Base-by-base conservation (phyloP, 768 basidiomycete species). In the Mycena alexandri region DNA sequence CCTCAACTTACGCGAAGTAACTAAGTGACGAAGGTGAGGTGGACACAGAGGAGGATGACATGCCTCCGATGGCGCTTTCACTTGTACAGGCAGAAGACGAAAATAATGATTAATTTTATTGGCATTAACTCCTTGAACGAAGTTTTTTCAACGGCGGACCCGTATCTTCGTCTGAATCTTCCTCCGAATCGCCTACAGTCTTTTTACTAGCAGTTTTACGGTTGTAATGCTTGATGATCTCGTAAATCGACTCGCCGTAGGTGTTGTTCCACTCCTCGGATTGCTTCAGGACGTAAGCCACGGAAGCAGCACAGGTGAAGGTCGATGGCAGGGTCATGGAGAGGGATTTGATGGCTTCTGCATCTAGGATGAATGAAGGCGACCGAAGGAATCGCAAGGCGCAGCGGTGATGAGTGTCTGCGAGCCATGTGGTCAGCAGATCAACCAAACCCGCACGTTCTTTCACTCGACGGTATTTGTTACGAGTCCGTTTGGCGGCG, bases 31-130 rank as follows among this genome's bases (percentile, higher is more conserved):
- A n/a, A n/a, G n/a, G n/a, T n/a, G n/a, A n/a, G n/a, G n/a, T n/a
- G n/a, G n/a, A n/a, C n/a, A n/a, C n/a, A n/a, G 77, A 78, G 43
- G 68, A 48, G 1, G 76, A 78, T 60, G 73, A 77, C 2, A n/a
- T 75, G 7, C 53, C 74, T 0, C 17, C 54, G 16, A n/a, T 58
- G 24, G 57, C 16, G 16, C 38, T 56, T 36, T 21, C 54, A 36
- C 22, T 24, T 41, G 54, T 16, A 52, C 19, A 6, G 17, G 17
- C n/a, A 10, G 21, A 10, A 7, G 50, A 52, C 9, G 34, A 41
- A n/a, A 42, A 41, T 34, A 17, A n/a, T n/a, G n/a, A 43, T 13
- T 29, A 59, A 16, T 44, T 44, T 25, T n/a, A 11, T 19, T 17
- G 4, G 46, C 19, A 8, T 47, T 21, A n/a, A 21, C n/a, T n/a